A percentile compares a stretch with the other conserved stretches of the same genome.
These are phyloP conservation scores for Penicillium robsamsonii DNA, from an alignment of 495 filamentous ascomycete species.

Conservation along the genomic window DNA sequence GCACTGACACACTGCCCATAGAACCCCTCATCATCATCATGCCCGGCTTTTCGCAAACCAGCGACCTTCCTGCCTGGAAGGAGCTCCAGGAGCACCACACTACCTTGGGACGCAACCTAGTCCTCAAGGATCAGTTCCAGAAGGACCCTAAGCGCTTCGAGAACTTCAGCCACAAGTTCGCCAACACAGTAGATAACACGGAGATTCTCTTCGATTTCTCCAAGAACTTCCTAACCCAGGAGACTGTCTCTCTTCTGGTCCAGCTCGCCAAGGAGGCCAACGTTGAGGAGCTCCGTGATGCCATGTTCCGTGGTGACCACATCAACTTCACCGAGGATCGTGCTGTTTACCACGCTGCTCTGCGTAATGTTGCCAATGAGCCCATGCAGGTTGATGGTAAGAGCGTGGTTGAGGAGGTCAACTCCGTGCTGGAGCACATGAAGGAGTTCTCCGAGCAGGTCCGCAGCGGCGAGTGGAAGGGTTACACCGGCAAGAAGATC, in stretches of 20 bases:
- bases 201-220: slow-evolving; percentile 97
- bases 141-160: slow-evolving; percentile 85
- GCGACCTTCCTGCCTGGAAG: slow-evolving; percentile 79
- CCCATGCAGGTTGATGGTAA: slow-evolving; percentile 91
- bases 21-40: slow-evolving; percentile 36
- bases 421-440: slow-evolving; percentile 91
- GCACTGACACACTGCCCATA: slow-evolving; percentile 32
- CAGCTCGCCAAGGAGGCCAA: slow-evolving; percentile 87
- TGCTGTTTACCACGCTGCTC: slow-evolving; percentile 91
- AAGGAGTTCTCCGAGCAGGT: slow-evolving; percentile 96
- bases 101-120: slow-evolving; percentile 77
- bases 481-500: slow-evolving; percentile 96
- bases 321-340: slow-evolving; percentile 99
- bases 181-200: slow-evolving; percentile 69
- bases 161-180: slow-evolving; percentile 83
- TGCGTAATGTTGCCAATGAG: slow-evolving; percentile 82
- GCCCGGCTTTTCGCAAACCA: slow-evolving; percentile 69
- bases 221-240: slow-evolving; percentile 96
- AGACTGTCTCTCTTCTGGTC: slow-evolving; percentile 82
- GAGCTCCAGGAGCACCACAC: slow-evolving; percentile 85
- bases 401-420: slow-evolving; percentile 93
- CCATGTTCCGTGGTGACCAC: slow-evolving; percentile 94
- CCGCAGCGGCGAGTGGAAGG: slow-evolving; percentile 94
- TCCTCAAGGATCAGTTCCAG: slow-evolving; percentile 88
- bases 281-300: slow-evolving; percentile 89